Evolutionary conservation across 768 basidiomycete species (phyloP).

Genomic region (Roridomyces roridus): DNA sequence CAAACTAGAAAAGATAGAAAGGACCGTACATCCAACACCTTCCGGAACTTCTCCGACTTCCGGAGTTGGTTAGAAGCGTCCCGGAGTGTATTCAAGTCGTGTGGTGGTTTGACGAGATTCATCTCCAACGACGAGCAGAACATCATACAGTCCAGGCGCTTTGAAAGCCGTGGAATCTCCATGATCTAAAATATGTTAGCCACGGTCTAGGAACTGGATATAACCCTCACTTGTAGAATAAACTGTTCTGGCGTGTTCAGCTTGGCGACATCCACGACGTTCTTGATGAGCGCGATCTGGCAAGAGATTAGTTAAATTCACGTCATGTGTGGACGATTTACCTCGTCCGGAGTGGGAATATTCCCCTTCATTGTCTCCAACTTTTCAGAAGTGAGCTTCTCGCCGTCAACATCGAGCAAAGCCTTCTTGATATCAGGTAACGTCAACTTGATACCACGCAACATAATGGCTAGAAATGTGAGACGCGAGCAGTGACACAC

Average conservation of each 20-base stretch:
- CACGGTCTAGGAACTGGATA: not conserved
- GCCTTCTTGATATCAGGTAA: conserved; percentile 73
- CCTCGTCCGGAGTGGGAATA: conserved; percentile 85
- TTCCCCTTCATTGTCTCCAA: conserved; percentile 77
- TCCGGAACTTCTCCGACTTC: conserved; percentile 67
- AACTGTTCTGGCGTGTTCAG: conserved; percentile 87
- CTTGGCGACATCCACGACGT: conserved; percentile 73
- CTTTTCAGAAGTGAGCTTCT: conserved; percentile 71
- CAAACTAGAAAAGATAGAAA: not conserved
- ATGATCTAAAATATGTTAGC: conserved; percentile 62
- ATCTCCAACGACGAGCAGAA: conserved; percentile 84
- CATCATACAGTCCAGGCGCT: conserved; percentile 82
- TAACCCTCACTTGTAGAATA: conserved; percentile 68
- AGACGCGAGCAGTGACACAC: not conserved
- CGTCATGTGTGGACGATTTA: conserved; percentile 30
- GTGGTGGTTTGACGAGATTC: conserved; percentile 83
- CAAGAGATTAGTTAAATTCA: not conserved
- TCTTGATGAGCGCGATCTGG: conserved; percentile 68
- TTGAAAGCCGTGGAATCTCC: conserved; percentile 73
- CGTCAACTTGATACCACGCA: conserved; percentile 73
- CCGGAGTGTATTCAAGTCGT: conserved; percentile 77
- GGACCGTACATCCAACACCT: conserved; percentile 64
- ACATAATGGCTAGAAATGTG: conserved; percentile 72
- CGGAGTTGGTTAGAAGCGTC: conserved; percentile 75
- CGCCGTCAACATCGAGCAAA: conserved; percentile 75